phyloP scores from a whole-genome alignment of 176 grass and related monocot genomes.

The Juncus inflexus region DNA sequence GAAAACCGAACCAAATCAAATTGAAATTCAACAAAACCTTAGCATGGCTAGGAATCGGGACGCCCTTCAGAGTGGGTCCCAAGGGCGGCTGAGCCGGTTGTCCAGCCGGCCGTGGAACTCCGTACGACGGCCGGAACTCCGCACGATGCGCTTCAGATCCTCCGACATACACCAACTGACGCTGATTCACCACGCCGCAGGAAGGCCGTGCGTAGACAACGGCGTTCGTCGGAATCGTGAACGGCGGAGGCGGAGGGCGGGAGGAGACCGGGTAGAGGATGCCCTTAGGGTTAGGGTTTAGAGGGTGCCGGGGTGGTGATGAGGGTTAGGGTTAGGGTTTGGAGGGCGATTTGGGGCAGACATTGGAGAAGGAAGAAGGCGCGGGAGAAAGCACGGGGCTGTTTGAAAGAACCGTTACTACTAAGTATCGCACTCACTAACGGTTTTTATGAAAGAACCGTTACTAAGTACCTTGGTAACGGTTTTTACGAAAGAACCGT shows the following conservation, averaged over 20 bases:
- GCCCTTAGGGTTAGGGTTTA: slow-evolving; percentile 15
- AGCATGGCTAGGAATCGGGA: too few relatives aligned
- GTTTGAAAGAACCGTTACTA: neutral
- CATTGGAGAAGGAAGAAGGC: neutral
- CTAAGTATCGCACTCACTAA: too few relatives aligned
- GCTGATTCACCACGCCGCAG: neutral
- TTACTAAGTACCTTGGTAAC: too few relatives aligned
- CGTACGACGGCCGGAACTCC: too few relatives aligned
- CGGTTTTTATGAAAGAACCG: neutral
- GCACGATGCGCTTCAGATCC: neutral
- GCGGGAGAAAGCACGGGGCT: slow-evolving; percentile 12
- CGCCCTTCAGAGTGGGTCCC: too few relatives aligned
- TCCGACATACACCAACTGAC: slow-evolving; percentile 6
- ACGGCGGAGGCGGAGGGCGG: neutral
- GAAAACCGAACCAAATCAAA: too few relatives aligned
- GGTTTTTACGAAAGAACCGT: too few relatives aligned
- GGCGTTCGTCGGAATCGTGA: slow-evolving; percentile 9
- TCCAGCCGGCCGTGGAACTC: too few relatives aligned
- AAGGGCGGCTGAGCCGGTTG: too few relatives aligned
- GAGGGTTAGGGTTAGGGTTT: slow-evolving; percentile 15
- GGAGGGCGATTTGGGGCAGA: slow-evolving; percentile 23
- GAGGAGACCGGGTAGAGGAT: slow-evolving; percentile 21
- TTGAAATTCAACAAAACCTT: too few relatives aligned
- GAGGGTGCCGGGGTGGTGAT: neutral
- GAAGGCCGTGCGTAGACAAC: neutral